phyloP scores from a whole-genome alignment of 805 yeast genomes.

The Hanseniaspora guilliermondii region DNA sequence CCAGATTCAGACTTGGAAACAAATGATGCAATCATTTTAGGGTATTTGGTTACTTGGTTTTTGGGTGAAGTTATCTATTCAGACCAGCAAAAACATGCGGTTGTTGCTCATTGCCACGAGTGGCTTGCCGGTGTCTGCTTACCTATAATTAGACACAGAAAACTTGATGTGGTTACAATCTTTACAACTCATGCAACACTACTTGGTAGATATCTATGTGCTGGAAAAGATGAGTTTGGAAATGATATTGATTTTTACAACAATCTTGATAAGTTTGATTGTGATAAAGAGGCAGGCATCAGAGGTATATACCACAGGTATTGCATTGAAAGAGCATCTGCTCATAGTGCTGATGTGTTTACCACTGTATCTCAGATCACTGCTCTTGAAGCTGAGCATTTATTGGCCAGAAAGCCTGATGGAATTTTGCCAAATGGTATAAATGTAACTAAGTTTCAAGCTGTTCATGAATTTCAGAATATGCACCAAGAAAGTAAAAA shows the following conservation, averaged over 20 bases:
- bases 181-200: slow-evolving; percentile 96
- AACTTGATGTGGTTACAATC: slow-evolving; percentile 85
- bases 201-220: slow-evolving; percentile 88
- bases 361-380: slow-evolving; percentile 96
- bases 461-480: slow-evolving; percentile 96
- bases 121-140: slow-evolving; percentile 97
- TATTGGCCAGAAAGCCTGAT: slow-evolving; percentile 90
- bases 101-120: slow-evolving; percentile 89
- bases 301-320: slow-evolving; percentile 94
- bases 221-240: slow-evolving; percentile 93
- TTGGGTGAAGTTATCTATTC: slow-evolving; percentile 75
- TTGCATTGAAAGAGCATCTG: slow-evolving; percentile 92
- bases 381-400: slow-evolving; percentile 88
- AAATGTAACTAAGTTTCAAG: slow-evolving; percentile 89
- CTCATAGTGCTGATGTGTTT: slow-evolving; percentile 91
- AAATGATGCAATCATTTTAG: slow-evolving; percentile 82
- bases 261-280: slow-evolving; percentile 77
- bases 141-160: slow-evolving; percentile 81
- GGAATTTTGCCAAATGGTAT: slow-evolving; percentile 96
- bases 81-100: slow-evolving; percentile 74
- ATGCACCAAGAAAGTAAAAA: slow-evolving; percentile 85
- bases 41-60: slow-evolving; percentile 94
- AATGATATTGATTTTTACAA: slow-evolving; percentile 94
- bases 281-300: slow-evolving; percentile 95
- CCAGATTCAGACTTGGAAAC: slow-evolving; percentile 82